Evolutionary conservation across 139 green algal genomes (phyloP).

Genomic region (Chlamydomonas sphaeroides): DNA sequence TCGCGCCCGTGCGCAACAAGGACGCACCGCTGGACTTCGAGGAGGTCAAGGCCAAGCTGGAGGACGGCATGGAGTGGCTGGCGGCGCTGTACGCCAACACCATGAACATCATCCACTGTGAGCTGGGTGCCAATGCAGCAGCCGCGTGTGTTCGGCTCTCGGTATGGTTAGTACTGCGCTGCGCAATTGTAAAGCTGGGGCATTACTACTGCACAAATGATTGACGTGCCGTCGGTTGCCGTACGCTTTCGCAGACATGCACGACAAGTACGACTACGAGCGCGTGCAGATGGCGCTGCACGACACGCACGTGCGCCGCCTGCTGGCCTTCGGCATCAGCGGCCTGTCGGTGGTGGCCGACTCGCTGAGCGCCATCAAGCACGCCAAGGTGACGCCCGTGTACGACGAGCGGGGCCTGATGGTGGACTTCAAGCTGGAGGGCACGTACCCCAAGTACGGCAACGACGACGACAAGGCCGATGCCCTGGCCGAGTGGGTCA

Average conservation of each 20-base stretch:
- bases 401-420: conserved; percentile 63
- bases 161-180: too few relatives aligned
- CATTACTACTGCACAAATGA: too few relatives aligned
- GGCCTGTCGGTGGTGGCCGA: conserved; percentile 77
- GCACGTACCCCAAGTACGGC: conserved; percentile 77
- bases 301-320: conserved; percentile 73
- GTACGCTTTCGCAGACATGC: too few relatives aligned
- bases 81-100: conserved; percentile 75
- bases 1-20: conserved; percentile 49
- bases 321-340: conserved; percentile 78
- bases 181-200: too few relatives aligned
- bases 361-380: conserved; percentile 82
- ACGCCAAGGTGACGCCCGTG: conserved; percentile 71
- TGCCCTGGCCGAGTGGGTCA: conserved; percentile 64
- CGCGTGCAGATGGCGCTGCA: conserved; percentile 79
- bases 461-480: conserved; percentile 81
- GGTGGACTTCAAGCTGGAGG: conserved; percentile 61
- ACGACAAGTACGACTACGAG: conserved; percentile 86
- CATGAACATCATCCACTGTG: conserved; percentile 73
- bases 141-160: too few relatives aligned
- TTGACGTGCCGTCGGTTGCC: too few relatives aligned
- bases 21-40: conserved; percentile 70
- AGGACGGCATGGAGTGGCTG: conserved; percentile 80
- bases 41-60: conserved; percentile 62
- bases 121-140: too few relatives aligned